Evolutionary conservation across 352 stramenopile genomes (phyloP).

Genomic region (Pythium myriotylum): DNA sequence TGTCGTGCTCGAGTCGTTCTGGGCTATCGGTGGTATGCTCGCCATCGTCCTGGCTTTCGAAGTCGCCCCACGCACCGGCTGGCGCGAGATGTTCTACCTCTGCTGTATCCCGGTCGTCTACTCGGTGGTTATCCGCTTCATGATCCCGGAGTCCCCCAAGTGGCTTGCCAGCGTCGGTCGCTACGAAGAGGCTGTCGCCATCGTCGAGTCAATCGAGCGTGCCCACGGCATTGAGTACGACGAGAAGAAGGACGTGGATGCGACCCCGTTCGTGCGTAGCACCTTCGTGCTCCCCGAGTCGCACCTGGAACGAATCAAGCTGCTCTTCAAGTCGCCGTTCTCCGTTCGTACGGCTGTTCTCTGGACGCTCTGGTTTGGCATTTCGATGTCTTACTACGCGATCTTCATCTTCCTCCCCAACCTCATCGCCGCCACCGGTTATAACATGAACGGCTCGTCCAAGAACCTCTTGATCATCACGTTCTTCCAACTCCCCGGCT

Average conservation of each 20-base stretch:
- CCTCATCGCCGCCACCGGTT: constrained; percentile 58
- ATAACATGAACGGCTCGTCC: constrained; percentile 61
- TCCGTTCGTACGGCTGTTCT: constrained; percentile 54
- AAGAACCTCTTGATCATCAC: constrained; percentile 62
- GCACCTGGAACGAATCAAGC: constrained; percentile 49
- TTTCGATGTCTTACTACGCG: constrained; percentile 74
- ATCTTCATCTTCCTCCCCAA: constrained; percentile 66
- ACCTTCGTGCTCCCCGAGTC: constrained; percentile 40
- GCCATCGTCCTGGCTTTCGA: constrained; percentile 55
- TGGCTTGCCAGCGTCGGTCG: constrained; percentile 70
- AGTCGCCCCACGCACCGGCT: constrained; percentile 51
- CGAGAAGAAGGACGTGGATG: constrained; percentile 40
- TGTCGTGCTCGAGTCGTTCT: constrained; percentile 70
- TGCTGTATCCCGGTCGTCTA: constrained; percentile 58
- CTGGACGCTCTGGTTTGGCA: constrained; percentile 70
- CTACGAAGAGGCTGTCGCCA: constrained; percentile 54
- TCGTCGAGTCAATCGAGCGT: constrained; percentile 62
- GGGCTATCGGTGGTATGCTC: constrained; percentile 60
- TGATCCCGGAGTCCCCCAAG: constrained; percentile 68
- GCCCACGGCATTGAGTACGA: constrained; percentile 50
- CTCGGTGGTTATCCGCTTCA: constrained; percentile 48
- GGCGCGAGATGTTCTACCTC: constrained; percentile 63
- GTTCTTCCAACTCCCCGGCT: constrained; percentile 63
- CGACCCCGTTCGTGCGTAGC: not conserved
- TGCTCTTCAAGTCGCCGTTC: constrained; percentile 62